Base-by-base conservation (phyloP, 345 rosid species). In the Moringa oleifera region DNA sequence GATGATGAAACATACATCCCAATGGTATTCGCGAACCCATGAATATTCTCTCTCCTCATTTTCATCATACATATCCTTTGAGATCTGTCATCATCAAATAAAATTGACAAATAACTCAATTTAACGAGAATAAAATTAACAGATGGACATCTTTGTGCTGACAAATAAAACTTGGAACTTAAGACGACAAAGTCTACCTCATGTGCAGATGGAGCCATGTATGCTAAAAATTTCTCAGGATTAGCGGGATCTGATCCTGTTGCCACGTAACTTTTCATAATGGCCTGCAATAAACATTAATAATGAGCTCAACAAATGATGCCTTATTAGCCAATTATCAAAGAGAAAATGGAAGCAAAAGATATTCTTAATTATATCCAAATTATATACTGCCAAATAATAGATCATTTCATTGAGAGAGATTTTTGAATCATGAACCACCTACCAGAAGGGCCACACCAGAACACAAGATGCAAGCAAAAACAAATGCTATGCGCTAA, bases 21-120 rank as follows among this genome's bases (percentile, higher is more conserved):
- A 94, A 33, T 82, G 61, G 79, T 94, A 94, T 71, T 88, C 97
- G 2, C 99, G 87, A 69, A 91, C 68, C 99, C 99, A 94, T 54
- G 90, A 75, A 74, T 88, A 94, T 12, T 81, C 78, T 68, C 80
- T 78, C 53, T 94, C 99, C 73, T 90, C 96, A 28, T 69, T 74
- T 71, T 77, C 96, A 67, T 94, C 93, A 64, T 71, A 76, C 51
- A 87, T 81, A 69, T 91, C 96, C 84, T 86, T 94, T 0, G 83
- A 81, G 45, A 90, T 65, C 99, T 94, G 85, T 64, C 68, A 79
- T 51, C 67, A 74, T 24, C 61, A 69, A 56, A 74, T 21, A 23
- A 55, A 57, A 7, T 64, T 57, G 59, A 51, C 20, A 60, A 52
- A 51, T 41, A 16, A 58, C 7, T 20, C 28, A 45, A 13, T 18